These are phyloP conservation scores for Thelonectria discophora DNA, from an alignment of 2,329 filamentous ascomycete species.

Conservation along the genomic window DNA sequence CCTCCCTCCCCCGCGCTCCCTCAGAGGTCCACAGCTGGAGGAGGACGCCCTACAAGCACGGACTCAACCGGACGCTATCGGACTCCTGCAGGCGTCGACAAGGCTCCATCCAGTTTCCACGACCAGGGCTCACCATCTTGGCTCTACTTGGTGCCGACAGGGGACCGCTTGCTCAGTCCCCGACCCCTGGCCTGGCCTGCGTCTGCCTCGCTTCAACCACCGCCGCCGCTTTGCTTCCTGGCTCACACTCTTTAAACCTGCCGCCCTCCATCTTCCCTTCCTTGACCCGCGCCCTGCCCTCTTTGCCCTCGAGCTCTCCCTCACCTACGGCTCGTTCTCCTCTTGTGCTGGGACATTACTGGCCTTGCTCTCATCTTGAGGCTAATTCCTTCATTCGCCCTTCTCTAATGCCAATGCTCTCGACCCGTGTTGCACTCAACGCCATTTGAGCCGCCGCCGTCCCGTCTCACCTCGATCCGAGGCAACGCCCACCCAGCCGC, in stretches of 20 bases:
- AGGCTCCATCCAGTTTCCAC: conserved; percentile 20
- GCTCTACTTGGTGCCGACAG: conserved; percentile 20
- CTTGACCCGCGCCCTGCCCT: conserved; percentile 24
- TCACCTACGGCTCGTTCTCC: conserved; percentile 32
- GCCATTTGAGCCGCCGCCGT: conserved; percentile 4
- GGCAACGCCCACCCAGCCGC: conserved; percentile 9
- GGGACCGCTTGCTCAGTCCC: conserved; percentile 27
- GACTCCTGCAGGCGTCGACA: conserved; percentile 23
- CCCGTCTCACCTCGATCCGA: conserved; percentile 7
- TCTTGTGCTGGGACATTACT: conserved; percentile 31
- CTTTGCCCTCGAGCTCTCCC: conserved; percentile 28
- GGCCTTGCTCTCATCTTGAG: conserved; percentile 29
- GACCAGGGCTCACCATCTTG: conserved; percentile 21
- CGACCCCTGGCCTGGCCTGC: conserved; percentile 41
- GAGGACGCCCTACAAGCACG: conserved; percentile 34
- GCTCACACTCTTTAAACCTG: conserved; percentile 44
- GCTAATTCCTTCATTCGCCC: conserved; percentile 32
- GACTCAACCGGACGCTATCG: conserved; percentile 24
- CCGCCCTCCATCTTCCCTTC: conserved; percentile 43
- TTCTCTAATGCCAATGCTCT: conserved; percentile 16
- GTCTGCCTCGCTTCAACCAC: conserved; percentile 40
- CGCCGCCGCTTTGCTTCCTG: conserved; percentile 37
- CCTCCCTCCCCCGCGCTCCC: conserved; percentile 22
- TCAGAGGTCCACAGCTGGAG: conserved; percentile 25
- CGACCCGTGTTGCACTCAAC: conserved; percentile 6